Conservation (phyloP, 129 eudicot genomes). For the Calendula officinalis region DNA sequence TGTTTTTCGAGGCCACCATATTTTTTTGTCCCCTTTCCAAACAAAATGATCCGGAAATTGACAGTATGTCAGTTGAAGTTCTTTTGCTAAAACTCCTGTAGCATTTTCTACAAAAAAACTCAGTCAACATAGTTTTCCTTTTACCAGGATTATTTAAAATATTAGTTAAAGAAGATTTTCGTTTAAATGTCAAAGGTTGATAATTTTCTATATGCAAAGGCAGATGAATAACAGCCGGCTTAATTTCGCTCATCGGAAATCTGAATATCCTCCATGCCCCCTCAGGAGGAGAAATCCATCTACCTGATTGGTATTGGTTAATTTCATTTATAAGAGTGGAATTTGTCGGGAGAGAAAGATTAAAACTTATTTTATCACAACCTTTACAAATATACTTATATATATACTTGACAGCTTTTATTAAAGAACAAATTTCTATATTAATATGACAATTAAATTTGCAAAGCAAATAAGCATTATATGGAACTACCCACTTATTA, state of each 20-base stretch:
- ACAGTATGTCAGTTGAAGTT: background rate
- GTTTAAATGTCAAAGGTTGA: background rate
- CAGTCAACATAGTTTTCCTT: background rate
- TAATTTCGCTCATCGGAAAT: background rate
- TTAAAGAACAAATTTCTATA: constrained; percentile 23
- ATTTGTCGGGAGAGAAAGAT: background rate
- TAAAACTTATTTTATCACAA: constrained; percentile 13
- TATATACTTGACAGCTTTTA: constrained; percentile 24
- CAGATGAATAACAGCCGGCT: background rate
- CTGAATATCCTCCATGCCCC: background rate
- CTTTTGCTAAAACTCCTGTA: background rate
- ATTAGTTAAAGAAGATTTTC: background rate
- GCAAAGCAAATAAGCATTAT: too few relatives aligned
- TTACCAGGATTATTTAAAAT: background rate
- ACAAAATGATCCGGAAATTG: constrained; percentile 6
- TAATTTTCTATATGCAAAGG: constrained; percentile 4
- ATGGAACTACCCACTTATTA: constrained; percentile 34
- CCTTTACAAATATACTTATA: constrained; percentile 33
- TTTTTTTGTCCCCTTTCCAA: background rate
- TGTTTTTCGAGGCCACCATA: background rate
- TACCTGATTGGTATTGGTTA: background rate
- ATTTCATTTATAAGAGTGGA: background rate
- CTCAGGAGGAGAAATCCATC: constrained; percentile 4
- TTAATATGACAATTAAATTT: background rate
- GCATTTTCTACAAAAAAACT: background rate